Evolutionary conservation across 768 basidiomycete species (phyloP), one percentile per base, ranked within the genome.

Genomic region (Boletus coccyginus): DNA sequence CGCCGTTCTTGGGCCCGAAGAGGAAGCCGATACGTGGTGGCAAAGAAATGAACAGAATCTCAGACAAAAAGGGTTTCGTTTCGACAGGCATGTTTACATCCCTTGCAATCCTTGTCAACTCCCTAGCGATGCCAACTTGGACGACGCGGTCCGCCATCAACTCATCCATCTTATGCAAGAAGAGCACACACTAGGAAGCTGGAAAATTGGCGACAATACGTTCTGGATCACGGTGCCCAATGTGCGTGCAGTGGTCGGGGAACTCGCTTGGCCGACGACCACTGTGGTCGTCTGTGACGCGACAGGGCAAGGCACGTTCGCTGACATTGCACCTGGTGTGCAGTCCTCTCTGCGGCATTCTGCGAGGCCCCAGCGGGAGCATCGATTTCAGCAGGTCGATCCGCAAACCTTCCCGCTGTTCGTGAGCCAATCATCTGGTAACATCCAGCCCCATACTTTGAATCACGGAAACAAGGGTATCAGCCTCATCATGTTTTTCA

Each of bases 1-100:
- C 13, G 65, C 65, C 19, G 49, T 74, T 19, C 68, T 71, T 8
- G 72, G 74, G 27, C 67, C 74, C 52, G 61, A 71, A 41, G 66
- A 71, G 24, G 62, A 50, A 24, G 47, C 53, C 11, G 11, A 56
- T 21, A 44, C 48, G 1, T 69, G 51, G 74, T 75, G 72, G 73
- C 53, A 56, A 40, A 52, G 61, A 42, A 75, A 75, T 32, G 60
- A 61, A 38, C 33, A n/a, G 12, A 50, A 50, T 10, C 50, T 61
- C 36, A 39, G 56, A 61, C 40, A 33, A 65, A 53, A 14, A 43
- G 52, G 53, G 12, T 57, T 75, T 56, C 21, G 36, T 19, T 72
- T 75, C 52, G 52, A 53, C 38, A 62, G 56, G 12, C 69, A 74
- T 49, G 60, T 69, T 12, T 75, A 59, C 46, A 32, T 63, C 19